phyloP scores from a whole-genome alignment of 1,284 basidiomycete genomes.

The Chalciporus sp. region DNA sequence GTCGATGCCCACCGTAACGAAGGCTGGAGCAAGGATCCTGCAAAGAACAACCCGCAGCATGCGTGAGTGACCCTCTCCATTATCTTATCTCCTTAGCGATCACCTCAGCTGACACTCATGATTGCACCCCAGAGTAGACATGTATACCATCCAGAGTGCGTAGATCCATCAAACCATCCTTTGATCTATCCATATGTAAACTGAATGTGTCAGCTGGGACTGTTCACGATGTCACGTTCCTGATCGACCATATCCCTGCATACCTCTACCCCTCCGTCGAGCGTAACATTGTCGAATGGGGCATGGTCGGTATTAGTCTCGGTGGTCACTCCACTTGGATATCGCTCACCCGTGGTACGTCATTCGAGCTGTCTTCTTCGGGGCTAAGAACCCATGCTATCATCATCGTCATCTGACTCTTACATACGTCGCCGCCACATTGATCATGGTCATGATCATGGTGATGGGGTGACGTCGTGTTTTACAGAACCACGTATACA shows the following conservation, averaged over 20 bases:
- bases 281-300: constrained; percentile 66
- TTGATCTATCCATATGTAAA: neutral
- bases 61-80: constrained; percentile 46
- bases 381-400: neutral
- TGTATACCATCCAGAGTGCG: constrained; percentile 72
- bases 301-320: constrained; percentile 70
- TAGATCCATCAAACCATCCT: neutral
- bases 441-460: neutral
- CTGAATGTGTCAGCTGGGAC: constrained; percentile 58
- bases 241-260: constrained; percentile 80
- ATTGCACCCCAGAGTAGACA: constrained; percentile 59
- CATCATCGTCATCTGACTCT: neutral
- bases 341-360: constrained; percentile 59
- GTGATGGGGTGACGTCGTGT: neutral
- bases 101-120: constrained; percentile 3
- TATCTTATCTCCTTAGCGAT: neutral
- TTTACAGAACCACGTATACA: constrained; percentile 64
- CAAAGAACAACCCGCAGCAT: constrained; percentile 60
- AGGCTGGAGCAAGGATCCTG: constrained; percentile 51
- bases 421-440: neutral
- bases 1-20: constrained; percentile 55
- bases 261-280: constrained; percentile 79
- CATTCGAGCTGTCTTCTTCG: neutral
- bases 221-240: constrained; percentile 73
- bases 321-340: constrained; percentile 84